Evolutionary conservation across 1,284 basidiomycete species (phyloP).

Genomic region (Ustilago crameri): DNA sequence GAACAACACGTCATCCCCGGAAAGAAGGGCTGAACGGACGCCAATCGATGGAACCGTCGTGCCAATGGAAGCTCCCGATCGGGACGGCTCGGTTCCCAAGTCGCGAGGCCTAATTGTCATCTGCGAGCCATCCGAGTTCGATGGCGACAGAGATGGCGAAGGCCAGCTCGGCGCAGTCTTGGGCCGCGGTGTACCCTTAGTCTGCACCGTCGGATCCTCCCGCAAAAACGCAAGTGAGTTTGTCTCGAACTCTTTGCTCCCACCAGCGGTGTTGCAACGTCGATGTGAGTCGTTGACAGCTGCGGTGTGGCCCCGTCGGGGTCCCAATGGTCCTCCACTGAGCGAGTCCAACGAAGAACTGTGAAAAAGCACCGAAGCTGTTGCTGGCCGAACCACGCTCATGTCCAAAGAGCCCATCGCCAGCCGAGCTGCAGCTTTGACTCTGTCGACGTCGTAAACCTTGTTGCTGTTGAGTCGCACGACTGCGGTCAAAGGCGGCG

Average conservation of each 20-base stretch:
- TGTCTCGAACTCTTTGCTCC: not conserved
- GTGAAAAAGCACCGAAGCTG: conserved; percentile 17
- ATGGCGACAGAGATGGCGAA: conserved; percentile 27
- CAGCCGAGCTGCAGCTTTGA: conserved; percentile 40
- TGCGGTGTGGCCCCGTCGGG: too few species aligned
- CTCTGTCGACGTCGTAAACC: conserved; percentile 46
- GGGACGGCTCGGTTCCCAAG: not conserved
- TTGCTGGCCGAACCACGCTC: conserved; percentile 14
- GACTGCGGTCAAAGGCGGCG: conserved; percentile 39
- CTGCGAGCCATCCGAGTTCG: conserved; percentile 21
- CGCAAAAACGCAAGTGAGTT: conserved; percentile 4
- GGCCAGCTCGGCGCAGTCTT: conserved; percentile 40
- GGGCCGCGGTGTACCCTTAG: conserved; percentile 18
- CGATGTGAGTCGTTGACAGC: not conserved
- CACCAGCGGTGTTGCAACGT: conserved; percentile 3
- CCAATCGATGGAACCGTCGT: not conserved
- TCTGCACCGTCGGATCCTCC: conserved; percentile 4
- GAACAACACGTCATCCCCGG: conserved; percentile 32
- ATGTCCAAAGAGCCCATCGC: conserved; percentile 6
- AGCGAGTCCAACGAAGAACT: not conserved
- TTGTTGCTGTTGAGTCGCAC: conserved; percentile 24
- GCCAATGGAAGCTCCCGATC: not conserved
- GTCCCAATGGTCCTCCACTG: too few species aligned
- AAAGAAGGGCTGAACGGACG: not conserved
- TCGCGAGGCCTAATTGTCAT: conserved; percentile 20